Conservation (phyloP, 352 stramenopile genomes). For the Pythium aquatile region DNA sequence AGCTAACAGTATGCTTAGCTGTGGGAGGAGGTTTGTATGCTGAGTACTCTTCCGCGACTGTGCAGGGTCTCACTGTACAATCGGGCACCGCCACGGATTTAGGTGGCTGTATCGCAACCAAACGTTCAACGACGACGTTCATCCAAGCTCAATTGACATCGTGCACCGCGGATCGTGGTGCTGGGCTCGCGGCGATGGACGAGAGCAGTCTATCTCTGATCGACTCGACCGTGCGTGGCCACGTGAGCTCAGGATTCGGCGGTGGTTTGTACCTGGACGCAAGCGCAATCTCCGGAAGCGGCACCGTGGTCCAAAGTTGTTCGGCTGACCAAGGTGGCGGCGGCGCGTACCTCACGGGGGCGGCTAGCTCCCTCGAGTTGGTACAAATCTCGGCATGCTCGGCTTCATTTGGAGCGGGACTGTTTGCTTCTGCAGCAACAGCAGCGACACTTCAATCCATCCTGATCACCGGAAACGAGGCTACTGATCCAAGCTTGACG, state of each 20-base stretch:
- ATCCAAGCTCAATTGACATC: background rate
- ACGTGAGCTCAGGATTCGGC: slow-evolving; percentile 1
- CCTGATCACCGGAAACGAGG: background rate
- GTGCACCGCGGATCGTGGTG: slow-evolving; percentile 14
- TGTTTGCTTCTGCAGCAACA: slow-evolving; percentile 11
- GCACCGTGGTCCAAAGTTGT: slow-evolving; percentile 1
- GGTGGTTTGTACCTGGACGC: slow-evolving; percentile 21
- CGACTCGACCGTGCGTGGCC: slow-evolving; percentile 5
- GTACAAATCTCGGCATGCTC: slow-evolving; percentile 2
- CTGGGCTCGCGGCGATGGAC: slow-evolving; percentile 8
- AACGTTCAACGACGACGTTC: slow-evolving; percentile 7
- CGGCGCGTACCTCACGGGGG: slow-evolving; percentile 15
- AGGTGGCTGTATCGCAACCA: slow-evolving; percentile 17
- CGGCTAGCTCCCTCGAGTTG: slow-evolving; percentile 1
- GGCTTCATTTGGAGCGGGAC: background rate
- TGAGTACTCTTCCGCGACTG: slow-evolving; percentile 16
- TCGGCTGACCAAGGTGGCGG: slow-evolving; percentile 6
- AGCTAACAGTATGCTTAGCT: background rate
- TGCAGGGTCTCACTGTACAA: slow-evolving; percentile 9
- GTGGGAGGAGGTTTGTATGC: slow-evolving; percentile 24
- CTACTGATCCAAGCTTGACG: background rate
- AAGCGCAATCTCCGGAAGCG: slow-evolving; percentile 10
- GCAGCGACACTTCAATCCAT: slow-evolving; percentile 2
- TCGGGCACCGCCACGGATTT: background rate
- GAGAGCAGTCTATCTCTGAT: slow-evolving; percentile 9